Base-by-base conservation (phyloP, 225 moss, liverwort and hornwort species). In the Marchantia polymorpha region DNA sequence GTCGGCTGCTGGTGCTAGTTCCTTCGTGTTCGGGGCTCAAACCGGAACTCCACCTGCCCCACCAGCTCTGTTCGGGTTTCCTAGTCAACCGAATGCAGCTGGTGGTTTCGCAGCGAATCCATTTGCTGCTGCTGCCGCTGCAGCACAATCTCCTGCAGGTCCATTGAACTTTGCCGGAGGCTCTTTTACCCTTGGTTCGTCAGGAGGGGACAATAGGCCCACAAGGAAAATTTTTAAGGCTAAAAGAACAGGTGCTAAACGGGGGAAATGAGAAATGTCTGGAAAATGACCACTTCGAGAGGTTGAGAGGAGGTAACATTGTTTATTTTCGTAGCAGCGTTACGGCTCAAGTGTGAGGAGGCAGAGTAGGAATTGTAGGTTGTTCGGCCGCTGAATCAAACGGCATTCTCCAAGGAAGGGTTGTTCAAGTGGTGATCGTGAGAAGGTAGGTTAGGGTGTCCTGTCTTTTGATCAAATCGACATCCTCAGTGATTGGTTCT, bases 11-110 rank as follows among this genome's bases (percentile, higher is more conserved):
- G 53, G 64, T 61, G 14, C 78, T 59, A 76, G 86, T 56, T 64
- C 86, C 19, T 87, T 83, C 73, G 87, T 87, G 46, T 87, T 87
- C n/a, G 87, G 87, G 30, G 70, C 78, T 31, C 86, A 77, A 50
- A 69, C 77, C 61, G 79, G 71, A 56, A 72, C 81, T 76, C 78
- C 81, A 29, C 46, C 74, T 39, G 73, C 71, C 12, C 52, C 77
- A 59, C 59, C 80, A 67, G 22, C 74, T 16, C 50, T 73, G 78
- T 80, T 73, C 27, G 87, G 69, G 50, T 86, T 83, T 48, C 73
- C 77, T 12, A 49, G 67, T 74, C 81, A 73, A 72, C 52, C 80
- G 12, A 84, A 51, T 64, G 63, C 86, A 50, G 29, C 74, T 63
- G 29, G 78, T 63, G 79, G 65, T 69, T 81, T 79, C 72, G 77